Base-by-base conservation (phyloP, 805 yeast species). In the Kodamaea nitidulidarum region DNA sequence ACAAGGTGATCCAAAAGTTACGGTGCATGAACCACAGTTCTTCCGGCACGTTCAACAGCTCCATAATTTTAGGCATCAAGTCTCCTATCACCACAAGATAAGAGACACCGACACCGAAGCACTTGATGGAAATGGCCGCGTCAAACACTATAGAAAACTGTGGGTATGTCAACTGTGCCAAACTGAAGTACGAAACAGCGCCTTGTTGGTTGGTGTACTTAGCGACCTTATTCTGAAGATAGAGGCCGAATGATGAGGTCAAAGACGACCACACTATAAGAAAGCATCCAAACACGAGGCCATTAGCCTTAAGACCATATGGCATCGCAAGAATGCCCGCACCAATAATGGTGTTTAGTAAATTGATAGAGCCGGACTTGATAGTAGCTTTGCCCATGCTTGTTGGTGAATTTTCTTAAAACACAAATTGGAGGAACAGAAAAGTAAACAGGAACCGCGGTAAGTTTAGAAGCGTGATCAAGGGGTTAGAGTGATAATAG, bases 311-410 rank as follows among this genome's bases (percentile, higher is more conserved):
- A 60, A 82, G 79, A 1, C 88, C 85, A 44, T 70, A 79, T 0
- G 93, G 90, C 64, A 84, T 76, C 10, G 90, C 87, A 16, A 84
- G 68, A 30, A 84, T 66, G 1, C 95, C 95, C 0, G 93, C 88
- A 5, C 95, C 95, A 9, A 85, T 72, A 40, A 85, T 82, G 17
- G 93, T 84, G 62, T 85, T 85, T 39, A 81, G 73, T 27, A 86
- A 66, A 58, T 81, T 83, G 38, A 84, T 67, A 12, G 77, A 43
- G 35, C 51, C 51, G 15, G 51, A 48, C 36, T 39, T 48, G 30
- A 48, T 38, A 21, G 49, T 46, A 26, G 51, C 51, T 14, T 38
- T 41, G 10, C 51, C 51, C 51, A 48, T 47, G 29, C 17, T 36
- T 20, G 38, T 20, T 20, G 22, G 12, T 28, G 7, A 25, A 25